Percentiles rank a stretch among this genome's conserved stretches.
Conservation (phyloP, 2,329 filamentous ascomycete genomes). For the Microsporum canis region DNA sequence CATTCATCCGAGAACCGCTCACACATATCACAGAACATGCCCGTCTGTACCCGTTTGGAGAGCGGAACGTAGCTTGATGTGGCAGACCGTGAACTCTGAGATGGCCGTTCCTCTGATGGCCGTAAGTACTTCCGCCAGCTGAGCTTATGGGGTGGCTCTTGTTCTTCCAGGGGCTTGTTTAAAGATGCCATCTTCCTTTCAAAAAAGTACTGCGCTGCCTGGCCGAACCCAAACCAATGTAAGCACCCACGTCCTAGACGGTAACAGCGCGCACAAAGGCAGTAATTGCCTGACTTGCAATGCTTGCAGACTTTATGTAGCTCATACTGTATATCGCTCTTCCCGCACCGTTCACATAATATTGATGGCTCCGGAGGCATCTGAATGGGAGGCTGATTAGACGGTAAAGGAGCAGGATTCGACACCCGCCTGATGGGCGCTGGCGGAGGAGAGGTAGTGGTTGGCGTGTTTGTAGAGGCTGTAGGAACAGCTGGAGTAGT, state of each 20-base stretch:
- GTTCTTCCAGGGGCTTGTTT: conserved; percentile 17
- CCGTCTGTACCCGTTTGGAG: conserved; percentile 56
- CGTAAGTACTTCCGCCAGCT: conserved; percentile 26
- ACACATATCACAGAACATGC: conserved; percentile 75
- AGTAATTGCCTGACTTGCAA: conserved; percentile 61
- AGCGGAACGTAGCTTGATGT: conserved; percentile 37
- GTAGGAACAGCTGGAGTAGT: conserved; percentile 13
- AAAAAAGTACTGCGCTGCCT: conserved; percentile 57
- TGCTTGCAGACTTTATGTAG: conserved; percentile 70
- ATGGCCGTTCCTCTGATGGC: conserved; percentile 20
- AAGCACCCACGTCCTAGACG: conserved; percentile 63
- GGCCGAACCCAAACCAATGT: conserved; percentile 81
- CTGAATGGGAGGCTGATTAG: neutral
- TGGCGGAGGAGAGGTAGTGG: neutral
- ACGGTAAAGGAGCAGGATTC: neutral
- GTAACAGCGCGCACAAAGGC: conserved; percentile 74
- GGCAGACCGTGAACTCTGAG: conserved; percentile 47
- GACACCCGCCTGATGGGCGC: neutral
- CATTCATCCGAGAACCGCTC: conserved; percentile 63
- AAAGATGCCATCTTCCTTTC: conserved; percentile 38
- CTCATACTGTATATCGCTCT: conserved; percentile 66
- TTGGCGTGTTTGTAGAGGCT: neutral
- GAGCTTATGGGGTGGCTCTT: conserved; percentile 43
- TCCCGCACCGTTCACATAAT: conserved; percentile 59
- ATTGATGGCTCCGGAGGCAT: conserved; percentile 53